Evolutionary conservation across 106 monocot genomes (phyloP), one percentile per base, ranked within the genome.

Genomic region (Dioscorea zingiberensis): DNA sequence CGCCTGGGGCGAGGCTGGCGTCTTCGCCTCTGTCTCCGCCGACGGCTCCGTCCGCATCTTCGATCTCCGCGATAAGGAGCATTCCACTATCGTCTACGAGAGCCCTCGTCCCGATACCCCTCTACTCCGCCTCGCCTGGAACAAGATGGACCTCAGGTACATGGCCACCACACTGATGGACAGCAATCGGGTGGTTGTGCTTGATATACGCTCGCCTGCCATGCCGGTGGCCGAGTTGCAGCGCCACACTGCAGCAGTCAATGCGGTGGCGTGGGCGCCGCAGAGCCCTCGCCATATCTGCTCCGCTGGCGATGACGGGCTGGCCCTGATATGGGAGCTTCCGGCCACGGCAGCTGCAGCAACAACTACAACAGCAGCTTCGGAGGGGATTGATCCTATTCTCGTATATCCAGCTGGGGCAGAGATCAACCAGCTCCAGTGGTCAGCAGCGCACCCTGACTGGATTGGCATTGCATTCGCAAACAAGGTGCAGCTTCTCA

Each of bases 1-100:
- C 24, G 92, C 92, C 25, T 97, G 92, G 97, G 88, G 97, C 6
- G 86, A 88, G 29, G 78, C 85, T 10, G 75, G 81, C 8, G 78
- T 86, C 44, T 97, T 97, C 68, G 97, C 92, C 47, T 88, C 91
- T 13, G 91, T 92, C 30, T 97, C 91, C 7, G 97, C 97, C 13
- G 97, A 97, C 38, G 92, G 84, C 7, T 97, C 97, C 18, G 92
- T 97, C 21, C 61, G 97, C 47, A 69, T 97, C 24, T 89, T 97
- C 55, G 92, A 97, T 49, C 76, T 97, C 18, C 66, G 97, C 11
- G 92, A 97, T 45, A 97, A 92, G 73, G 92, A 89, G 65, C 97
- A 97, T 66, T 97, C 97, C 29, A 86, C 83, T 14, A 92, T 92
- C 13, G 63, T 97, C 19, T 97, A 97, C 68, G 91, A 97, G 84